These are phyloP conservation scores for Spathaspora girioi DNA, from an alignment of 805 yeast species.

Conservation along the genomic window DNA sequence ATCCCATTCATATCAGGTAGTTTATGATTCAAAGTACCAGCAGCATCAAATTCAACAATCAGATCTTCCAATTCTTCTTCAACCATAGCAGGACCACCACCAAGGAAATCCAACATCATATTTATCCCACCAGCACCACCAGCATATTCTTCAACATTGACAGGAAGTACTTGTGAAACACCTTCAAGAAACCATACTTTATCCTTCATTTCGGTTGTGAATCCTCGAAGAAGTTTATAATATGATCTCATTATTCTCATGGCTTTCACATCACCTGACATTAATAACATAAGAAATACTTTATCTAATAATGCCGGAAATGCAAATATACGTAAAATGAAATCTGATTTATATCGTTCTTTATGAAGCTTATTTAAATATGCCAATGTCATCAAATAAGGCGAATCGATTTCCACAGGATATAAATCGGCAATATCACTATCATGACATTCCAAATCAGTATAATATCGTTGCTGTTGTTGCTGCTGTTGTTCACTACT, in stretches of 20 bases:
- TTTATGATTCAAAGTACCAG: slow-evolving; percentile 42
- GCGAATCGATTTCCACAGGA: slow-evolving; percentile 80
- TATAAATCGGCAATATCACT: slow-evolving; percentile 78
- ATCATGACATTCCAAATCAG: slow-evolving; percentile 79
- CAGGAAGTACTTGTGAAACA: slow-evolving; percentile 82
- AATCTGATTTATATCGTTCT: slow-evolving; percentile 81
- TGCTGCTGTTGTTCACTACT: slow-evolving; percentile 22
- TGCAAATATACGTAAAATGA: slow-evolving; percentile 81
- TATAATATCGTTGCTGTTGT: slow-evolving; percentile 33
- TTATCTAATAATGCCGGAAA: slow-evolving; percentile 90
- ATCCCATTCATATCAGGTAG: slow-evolving; percentile 52
- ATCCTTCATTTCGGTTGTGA: slow-evolving; percentile 83
- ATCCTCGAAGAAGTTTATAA: slow-evolving; percentile 74
- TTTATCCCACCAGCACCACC: slow-evolving; percentile 89
- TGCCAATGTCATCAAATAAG: slow-evolving; percentile 83
- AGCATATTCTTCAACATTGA: slow-evolving; percentile 84
- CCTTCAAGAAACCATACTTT: slow-evolving; percentile 94
- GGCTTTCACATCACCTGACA: slow-evolving; percentile 82
- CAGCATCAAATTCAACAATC: slow-evolving; percentile 40
- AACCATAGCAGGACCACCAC: slow-evolving; percentile 54
- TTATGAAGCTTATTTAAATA: slow-evolving; percentile 78
- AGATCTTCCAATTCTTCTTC: slow-evolving; percentile 33
- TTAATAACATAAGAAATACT: slow-evolving; percentile 68
- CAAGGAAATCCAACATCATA: slow-evolving; percentile 84
- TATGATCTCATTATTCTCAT: slow-evolving; percentile 90